Evolutionary conservation across 2,329 filamentous ascomycete genomes (phyloP), one percentile per base, ranked within the genome.

Genomic region (Sclerotinia sclerotiorum): DNA sequence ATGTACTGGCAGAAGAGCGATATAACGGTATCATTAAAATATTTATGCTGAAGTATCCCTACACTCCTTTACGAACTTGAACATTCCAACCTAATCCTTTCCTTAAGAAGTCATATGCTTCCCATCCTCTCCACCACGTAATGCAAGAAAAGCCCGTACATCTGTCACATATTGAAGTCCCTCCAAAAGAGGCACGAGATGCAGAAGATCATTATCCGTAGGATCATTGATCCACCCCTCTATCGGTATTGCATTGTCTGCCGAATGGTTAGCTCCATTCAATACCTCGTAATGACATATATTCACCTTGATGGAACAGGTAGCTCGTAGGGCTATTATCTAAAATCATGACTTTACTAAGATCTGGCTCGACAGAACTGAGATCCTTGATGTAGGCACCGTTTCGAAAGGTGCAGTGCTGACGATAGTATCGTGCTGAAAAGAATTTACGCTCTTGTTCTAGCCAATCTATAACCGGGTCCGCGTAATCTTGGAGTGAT

Each of bases 181-280:
- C 81, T 99, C 95, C 56, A 99, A 84, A 75, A 98, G 84, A 44
- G 95, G 95, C 69, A 99, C 89, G 70, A 99, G 84, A 79, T 98
- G 93, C 79, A 98, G 85, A 73, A 99, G 84, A 78, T 97, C 94
- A 78, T 94, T 95, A 81, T 99, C 95, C 35, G 95, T 98, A 29
- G 95, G 95, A 81, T 99, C 95, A 79, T 90, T 97, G 81, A 99
- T 98, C 95, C 95, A 99, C 77, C 95, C 95, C 82, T 98, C 94
- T 78, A 99, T 98, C 3, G 95, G 95, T 76, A 99, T 97, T 63
- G 95, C 95, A 81, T 99, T 99, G 80, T 99, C 95, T 99, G 76
- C 39, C 48, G 51, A 13, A 60, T 49, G 5, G 58, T 71, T 48
- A 65, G 62, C 19, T 24, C 29, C 10, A 35, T 19, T 21, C 29